Base-by-base conservation (phyloP, 2,329 filamentous ascomycete genomes). In the Colletotrichum higginsianum region DNA sequence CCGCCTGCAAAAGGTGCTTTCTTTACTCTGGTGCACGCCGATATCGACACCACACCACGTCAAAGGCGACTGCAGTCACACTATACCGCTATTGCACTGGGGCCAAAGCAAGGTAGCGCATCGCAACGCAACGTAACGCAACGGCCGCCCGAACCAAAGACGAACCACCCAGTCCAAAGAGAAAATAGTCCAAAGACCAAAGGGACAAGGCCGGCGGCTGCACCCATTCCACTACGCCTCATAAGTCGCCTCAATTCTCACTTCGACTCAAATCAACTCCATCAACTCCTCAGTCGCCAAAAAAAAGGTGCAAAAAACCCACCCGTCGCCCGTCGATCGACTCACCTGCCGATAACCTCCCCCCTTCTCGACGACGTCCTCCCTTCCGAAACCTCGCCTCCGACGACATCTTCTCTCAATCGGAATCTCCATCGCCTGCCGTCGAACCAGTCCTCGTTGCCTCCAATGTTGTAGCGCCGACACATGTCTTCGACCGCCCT, bases 401-500 rank as follows among this genome's bases (percentile, higher is more conserved):
- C 8, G 35, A 38, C 35, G 9, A 8, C 42, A 21, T 44, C 38
- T 26, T 47, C 64, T 62, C 52, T 52, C 18, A n/a, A 57, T 66
- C 65, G 49, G 60, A 50, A 50, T 23, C 5, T 8, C 49, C 50
- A 61, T 70, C 38, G 50, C 61, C 56, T 23, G 15, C 60, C 30
- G 23, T 47, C 46, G 42, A 18, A 57, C 46, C 53, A 18, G 52
- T 38, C 46, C 13, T 55, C 61, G 55, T 56, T 38, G 47, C 66
- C 47, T 71, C 71, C 62, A 49, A 71, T 74, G 71, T 66, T 21
- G 53, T 63, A 67, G 64, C 61, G 56, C 58, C 57, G 50, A 64
- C 71, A 71, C 66, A 73, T 74, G 73, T 74, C 73, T 67, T 71
- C 73, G 60, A 71, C 63, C 53, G 67, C 52, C 46, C 40, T 73